Percentiles rank a stretch among this genome's conserved stretches.
Conservation (phyloP, 495 filamentous ascomycete genomes). For the Filosporella fistucella region DNA sequence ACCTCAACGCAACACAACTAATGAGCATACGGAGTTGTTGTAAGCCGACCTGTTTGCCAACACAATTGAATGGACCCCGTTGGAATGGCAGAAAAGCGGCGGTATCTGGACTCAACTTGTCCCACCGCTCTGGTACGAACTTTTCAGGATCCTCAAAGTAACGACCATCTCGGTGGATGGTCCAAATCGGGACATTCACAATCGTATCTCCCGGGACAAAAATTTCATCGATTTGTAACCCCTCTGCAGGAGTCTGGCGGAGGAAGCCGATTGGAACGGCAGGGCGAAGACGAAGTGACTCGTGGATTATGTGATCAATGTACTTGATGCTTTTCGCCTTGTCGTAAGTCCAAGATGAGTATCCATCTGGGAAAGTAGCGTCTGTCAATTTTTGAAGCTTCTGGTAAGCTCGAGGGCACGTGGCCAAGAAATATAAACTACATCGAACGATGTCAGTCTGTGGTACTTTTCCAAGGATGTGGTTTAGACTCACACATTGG, state of each 20-base stretch:
- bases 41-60: conserved; percentile 46
- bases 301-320: conserved; percentile 47
- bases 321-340: conserved; percentile 8
- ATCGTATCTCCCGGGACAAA: conserved; percentile 42
- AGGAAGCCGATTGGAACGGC: conserved; percentile 28
- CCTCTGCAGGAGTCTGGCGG: conserved; percentile 39
- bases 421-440: background rate
- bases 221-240: conserved; percentile 39
- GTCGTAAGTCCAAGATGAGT: no score
- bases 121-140: conserved; percentile 55
- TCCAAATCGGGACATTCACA: conserved; percentile 24
- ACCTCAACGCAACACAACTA: no score
- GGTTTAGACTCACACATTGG: no score
- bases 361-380: background rate
- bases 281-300: conserved; percentile 46
- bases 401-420: background rate
- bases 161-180: conserved; percentile 23
- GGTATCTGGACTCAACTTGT: conserved; percentile 39
- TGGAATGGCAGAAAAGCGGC: conserved; percentile 47
- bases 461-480: no score
- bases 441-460: background rate
- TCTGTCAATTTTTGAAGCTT: background rate
- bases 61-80: conserved; percentile 38
- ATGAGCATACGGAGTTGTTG: conserved; percentile 40
- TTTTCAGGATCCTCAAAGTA: conserved; percentile 33